Conservation (phyloP, 2,329 filamentous ascomycete species). For the Tolypocladium pustulatum region DNA sequence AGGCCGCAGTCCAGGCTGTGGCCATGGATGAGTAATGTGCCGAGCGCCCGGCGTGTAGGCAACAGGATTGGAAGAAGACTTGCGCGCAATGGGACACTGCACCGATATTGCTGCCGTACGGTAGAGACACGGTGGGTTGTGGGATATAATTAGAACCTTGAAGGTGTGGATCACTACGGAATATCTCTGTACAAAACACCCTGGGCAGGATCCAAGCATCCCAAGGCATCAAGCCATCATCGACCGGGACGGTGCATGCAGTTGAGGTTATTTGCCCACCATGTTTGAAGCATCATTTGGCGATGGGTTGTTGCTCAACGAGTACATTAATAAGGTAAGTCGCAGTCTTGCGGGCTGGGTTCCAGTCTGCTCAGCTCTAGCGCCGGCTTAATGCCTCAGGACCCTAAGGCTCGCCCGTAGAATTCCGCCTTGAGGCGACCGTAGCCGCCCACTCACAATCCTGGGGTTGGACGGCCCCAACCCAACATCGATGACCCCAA, state of each 20-base stretch:
- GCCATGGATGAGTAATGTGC: not conserved
- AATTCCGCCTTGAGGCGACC: constrained; percentile 8
- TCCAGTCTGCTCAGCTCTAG: not conserved
- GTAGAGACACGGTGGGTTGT: not conserved
- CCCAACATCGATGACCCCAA: not conserved
- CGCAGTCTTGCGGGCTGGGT: not conserved
- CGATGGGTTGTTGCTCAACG: too few species aligned
- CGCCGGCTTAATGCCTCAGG: constrained; percentile 4
- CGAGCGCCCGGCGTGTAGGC: not conserved
- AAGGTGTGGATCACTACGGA: not conserved
- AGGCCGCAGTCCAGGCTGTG: constrained; percentile 14
- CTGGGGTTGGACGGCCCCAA: not conserved
- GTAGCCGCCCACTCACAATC: constrained; percentile 5
- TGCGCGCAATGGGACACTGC: not conserved
- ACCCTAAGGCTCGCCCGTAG: constrained; percentile 1
- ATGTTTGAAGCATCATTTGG: not conserved
- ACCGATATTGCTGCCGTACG: not conserved
- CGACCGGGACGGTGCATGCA: not conserved
- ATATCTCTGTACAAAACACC: not conserved
- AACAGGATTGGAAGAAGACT: not conserved
- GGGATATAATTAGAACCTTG: not conserved
- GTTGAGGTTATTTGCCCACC: too few species aligned
- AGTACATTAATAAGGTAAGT: too few species aligned
- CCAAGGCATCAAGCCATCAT: not conserved
- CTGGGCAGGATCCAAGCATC: not conserved